phyloP scores from a whole-genome alignment of 768 basidiomycete species.

The Agrocybe chaxingu region DNA sequence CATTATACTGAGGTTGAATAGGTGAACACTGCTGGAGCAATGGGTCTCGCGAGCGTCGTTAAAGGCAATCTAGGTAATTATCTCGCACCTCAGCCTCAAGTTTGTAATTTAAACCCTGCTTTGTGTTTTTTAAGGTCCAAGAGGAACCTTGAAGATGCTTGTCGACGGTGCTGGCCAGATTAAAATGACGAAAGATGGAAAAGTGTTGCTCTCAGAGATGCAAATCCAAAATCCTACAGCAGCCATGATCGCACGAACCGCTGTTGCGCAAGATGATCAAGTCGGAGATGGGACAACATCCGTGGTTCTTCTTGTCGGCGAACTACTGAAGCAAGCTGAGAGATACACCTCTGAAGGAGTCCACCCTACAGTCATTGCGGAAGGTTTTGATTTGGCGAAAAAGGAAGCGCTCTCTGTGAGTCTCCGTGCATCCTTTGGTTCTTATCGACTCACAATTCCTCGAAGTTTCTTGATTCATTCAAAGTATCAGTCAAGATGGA shows the following conservation, averaged over 20 bases:
- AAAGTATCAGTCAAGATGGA: slow-evolving; percentile 77
- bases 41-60: slow-evolving; percentile 96
- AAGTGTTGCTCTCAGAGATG: slow-evolving; percentile 98
- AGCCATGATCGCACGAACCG: slow-evolving; percentile 97
- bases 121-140: slow-evolving; percentile 58
- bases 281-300: slow-evolving; percentile 99
- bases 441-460: neutral
- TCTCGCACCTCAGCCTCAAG: slow-evolving; percentile 10
- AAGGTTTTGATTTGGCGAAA: slow-evolving; percentile 97
- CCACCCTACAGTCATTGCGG: slow-evolving; percentile 92
- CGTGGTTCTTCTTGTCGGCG: slow-evolving; percentile 93
- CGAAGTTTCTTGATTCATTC: slow-evolving; percentile 89
- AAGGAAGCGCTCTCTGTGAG: slow-evolving; percentile 87
- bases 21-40: slow-evolving; percentile 92
- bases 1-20: slow-evolving; percentile 26
- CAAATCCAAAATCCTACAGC: slow-evolving; percentile 99
- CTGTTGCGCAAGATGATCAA: slow-evolving; percentile 98
- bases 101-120: neutral
- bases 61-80: slow-evolving; percentile 89
- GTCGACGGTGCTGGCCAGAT: slow-evolving; percentile 98
- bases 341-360: slow-evolving; percentile 97
- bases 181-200: slow-evolving; percentile 99
- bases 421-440: slow-evolving; percentile 7
- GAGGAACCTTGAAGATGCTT: slow-evolving; percentile 99
- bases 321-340: slow-evolving; percentile 95